Evolutionary conservation across 441 rosid genomes (phyloP).

Genomic region (Jatropha multifida): DNA sequence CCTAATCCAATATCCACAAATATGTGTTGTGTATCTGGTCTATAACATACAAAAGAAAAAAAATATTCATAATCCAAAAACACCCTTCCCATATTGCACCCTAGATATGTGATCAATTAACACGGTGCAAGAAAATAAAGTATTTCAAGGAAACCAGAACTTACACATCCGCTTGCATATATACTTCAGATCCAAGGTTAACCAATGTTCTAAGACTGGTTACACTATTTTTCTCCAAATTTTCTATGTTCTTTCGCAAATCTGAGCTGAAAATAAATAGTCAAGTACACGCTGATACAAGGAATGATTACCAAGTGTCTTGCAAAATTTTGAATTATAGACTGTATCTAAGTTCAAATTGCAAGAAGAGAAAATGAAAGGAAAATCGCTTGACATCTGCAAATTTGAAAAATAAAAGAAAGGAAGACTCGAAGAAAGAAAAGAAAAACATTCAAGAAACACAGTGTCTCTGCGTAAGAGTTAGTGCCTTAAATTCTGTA

Average conservation of each 20-base stretch:
- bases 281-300: conserved; percentile 36
- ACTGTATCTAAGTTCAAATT: not conserved
- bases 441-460: not conserved
- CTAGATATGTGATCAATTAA: not conserved
- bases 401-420: not conserved
- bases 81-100: not conserved
- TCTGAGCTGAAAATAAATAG: conserved; percentile 55
- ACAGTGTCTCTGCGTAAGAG: not conserved
- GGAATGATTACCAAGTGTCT: not conserved
- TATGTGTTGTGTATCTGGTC: conserved; percentile 72
- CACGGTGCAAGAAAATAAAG: not conserved
- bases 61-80: not conserved
- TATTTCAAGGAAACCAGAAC: conserved; percentile 24
- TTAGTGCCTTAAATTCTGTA: not conserved
- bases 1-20: conserved; percentile 84
- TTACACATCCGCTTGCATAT: conserved; percentile 92
- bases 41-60: conserved; percentile 29
- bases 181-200: conserved; percentile 89
- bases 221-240: conserved; percentile 68
- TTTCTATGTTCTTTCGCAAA: conserved; percentile 67
- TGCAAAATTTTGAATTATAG: not conserved
- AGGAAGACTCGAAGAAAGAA: not conserved
- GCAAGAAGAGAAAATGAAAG: not conserved
- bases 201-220: conserved; percentile 82
- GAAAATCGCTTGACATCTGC: not conserved